A percentile compares a stretch with the other conserved stretches of the same genome.
These are phyloP conservation scores for Globisporangium parvum DNA, from an alignment of 352 stramenopile species.

Conservation along the genomic window DNA sequence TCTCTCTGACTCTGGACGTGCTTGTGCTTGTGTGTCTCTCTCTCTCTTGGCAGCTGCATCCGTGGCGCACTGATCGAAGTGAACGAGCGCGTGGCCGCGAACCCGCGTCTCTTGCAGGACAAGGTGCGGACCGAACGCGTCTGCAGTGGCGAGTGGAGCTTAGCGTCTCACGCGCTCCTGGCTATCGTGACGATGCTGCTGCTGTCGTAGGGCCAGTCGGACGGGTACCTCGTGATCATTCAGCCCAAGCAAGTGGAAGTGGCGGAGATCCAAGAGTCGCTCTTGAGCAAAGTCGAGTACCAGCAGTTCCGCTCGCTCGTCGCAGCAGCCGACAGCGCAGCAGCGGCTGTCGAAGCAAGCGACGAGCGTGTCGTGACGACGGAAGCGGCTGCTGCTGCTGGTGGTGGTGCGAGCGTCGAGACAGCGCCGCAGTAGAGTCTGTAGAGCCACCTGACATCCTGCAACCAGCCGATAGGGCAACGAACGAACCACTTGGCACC, in stretches of 20 bases:
- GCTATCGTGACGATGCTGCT: background rate
- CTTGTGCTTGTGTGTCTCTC: background rate
- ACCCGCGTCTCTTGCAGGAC: conserved; percentile 56
- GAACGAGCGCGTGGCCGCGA: conserved; percentile 54
- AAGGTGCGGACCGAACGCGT: conserved; percentile 14
- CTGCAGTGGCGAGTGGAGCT: too few species aligned
- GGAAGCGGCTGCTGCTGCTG: background rate
- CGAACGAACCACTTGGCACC: background rate
- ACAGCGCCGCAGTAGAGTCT: background rate
- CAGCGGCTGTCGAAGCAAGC: background rate
- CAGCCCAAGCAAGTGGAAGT: conserved; percentile 78
- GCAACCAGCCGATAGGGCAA: background rate
- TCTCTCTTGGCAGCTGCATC: conserved; percentile 44
- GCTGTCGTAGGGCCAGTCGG: conserved; percentile 38
- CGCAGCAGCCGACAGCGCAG: conserved; percentile 1
- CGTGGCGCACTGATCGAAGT: conserved; percentile 74
- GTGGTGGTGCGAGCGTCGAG: background rate
- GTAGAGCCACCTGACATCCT: background rate
- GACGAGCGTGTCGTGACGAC: background rate
- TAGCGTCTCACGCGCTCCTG: background rate
- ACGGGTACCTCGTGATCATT: conserved; percentile 78
- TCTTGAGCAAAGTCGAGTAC: conserved; percentile 78
- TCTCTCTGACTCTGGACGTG: background rate
- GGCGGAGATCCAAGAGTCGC: conserved; percentile 73
- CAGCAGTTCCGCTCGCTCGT: conserved; percentile 53